A percentile compares a stretch with the other conserved stretches of the same genome.
These are phyloP conservation scores for Daldinia decipiens DNA, from an alignment of 495 filamentous ascomycete genomes.

Conservation along the genomic window DNA sequence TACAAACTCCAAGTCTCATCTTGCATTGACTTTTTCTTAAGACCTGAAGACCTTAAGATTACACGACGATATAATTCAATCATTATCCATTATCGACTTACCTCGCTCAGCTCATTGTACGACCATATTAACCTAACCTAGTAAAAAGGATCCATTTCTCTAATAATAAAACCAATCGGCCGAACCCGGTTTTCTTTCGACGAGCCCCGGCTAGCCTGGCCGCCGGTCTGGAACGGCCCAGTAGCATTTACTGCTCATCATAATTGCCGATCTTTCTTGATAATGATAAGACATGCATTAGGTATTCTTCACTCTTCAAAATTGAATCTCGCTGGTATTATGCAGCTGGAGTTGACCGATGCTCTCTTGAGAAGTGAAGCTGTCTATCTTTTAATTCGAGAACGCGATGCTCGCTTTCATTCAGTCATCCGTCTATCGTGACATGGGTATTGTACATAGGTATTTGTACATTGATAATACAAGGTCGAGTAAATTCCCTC, in stretches of 20 bases:
- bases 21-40: conserved; percentile 21
- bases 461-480: conserved; percentile 30
- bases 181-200: conserved; percentile 26
- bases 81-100: neutral
- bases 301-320: no score
- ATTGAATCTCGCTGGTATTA: no score
- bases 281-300: no score
- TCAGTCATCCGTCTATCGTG: conserved; percentile 27
- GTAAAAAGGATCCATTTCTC: conserved; percentile 5
- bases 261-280: conserved; percentile 18
- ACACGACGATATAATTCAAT: neutral
- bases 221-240: conserved; percentile 40
- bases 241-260: conserved; percentile 1
- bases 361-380: conserved; percentile 36
- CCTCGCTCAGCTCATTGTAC: conserved; percentile 2
- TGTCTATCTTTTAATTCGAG: conserved; percentile 21
- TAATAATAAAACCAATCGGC: conserved; percentile 34
- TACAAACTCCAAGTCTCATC: conserved; percentile 3
- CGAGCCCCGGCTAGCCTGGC: conserved; percentile 21
- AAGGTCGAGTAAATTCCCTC: conserved; percentile 9
- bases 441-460: neutral
- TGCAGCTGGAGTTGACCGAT: no score
- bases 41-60: conserved; percentile 8
- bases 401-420: conserved; percentile 25
- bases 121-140: neutral